Evolutionary conservation across 768 basidiomycete species (phyloP).

Genomic region (Amanita pallidorosea): DNA sequence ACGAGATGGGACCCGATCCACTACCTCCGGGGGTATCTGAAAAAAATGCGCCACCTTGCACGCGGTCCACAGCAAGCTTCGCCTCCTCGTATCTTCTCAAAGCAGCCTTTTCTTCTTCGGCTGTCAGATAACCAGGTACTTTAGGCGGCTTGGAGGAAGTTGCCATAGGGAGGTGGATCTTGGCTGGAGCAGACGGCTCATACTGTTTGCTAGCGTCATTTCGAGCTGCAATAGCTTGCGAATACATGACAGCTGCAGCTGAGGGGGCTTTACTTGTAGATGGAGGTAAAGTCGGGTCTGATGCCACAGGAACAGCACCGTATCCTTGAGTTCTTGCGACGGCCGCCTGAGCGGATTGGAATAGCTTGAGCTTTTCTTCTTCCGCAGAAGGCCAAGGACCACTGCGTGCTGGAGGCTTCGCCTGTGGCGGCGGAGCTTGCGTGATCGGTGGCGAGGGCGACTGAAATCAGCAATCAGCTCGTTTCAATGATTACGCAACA

Average conservation of each 20-base stretch:
- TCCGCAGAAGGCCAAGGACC: slow-evolving; percentile 58
- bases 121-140: slow-evolving; percentile 44
- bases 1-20: slow-evolving; percentile 38
- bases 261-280: slow-evolving; percentile 14
- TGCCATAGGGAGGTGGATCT: not conserved
- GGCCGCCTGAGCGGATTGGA: slow-evolving; percentile 55
- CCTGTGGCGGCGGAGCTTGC: slow-evolving; percentile 8
- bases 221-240: slow-evolving; percentile 21
- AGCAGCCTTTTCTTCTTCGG: slow-evolving; percentile 69
- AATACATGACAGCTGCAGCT: slow-evolving; percentile 16
- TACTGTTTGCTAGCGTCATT: slow-evolving; percentile 16
- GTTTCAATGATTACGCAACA: not conserved
- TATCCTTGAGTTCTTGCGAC: slow-evolving; percentile 46
- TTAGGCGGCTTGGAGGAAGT: not conserved
- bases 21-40: slow-evolving; percentile 11
- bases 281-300: slow-evolving; percentile 11
- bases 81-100: slow-evolving; percentile 60
- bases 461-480: slow-evolving; percentile 9
- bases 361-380: slow-evolving; percentile 67
- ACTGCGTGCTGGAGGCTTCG: slow-evolving; percentile 9
- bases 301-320: slow-evolving; percentile 11
- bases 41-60: slow-evolving; percentile 27
- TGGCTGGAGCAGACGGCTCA: not conserved
- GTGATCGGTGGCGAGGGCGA: slow-evolving; percentile 7
- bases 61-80: slow-evolving; percentile 56